These are phyloP conservation scores for Pochonia chlamydosporia DNA, from an alignment of 2,329 filamentous ascomycete genomes.

Conservation along the genomic window DNA sequence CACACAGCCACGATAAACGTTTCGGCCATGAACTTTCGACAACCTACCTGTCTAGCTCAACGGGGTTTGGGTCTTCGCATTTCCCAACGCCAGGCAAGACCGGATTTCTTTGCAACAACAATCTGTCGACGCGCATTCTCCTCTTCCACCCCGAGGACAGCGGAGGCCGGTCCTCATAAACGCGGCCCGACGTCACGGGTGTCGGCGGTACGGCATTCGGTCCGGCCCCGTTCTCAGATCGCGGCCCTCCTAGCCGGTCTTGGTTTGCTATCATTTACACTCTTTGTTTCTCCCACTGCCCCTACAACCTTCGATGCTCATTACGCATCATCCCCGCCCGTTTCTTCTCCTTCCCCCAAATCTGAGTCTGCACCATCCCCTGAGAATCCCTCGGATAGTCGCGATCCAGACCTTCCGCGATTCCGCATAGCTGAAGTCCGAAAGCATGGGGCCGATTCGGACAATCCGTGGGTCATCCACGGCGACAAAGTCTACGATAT, in stretches of 20 bases:
- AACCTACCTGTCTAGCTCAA: constrained; percentile 9
- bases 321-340: constrained; percentile 3
- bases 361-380: constrained; percentile 2
- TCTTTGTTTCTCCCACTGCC: constrained; percentile 2
- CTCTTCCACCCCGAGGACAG: not conserved
- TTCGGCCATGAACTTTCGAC: constrained; percentile 11
- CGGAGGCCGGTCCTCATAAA: not conserved
- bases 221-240: constrained; percentile 7
- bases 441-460: constrained; percentile 45
- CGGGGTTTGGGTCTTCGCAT: constrained; percentile 5
- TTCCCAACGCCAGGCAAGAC: not conserved
- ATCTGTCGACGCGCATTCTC: constrained; percentile 1
- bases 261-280: constrained; percentile 6
- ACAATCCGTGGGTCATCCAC: constrained; percentile 57
- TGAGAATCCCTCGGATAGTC: constrained; percentile 14
- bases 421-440: constrained; percentile 47
- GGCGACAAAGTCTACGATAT: constrained; percentile 64
- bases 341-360: not conserved
- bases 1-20: too few species aligned
- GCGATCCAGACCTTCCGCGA: constrained; percentile 38
- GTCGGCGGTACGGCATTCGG: constrained; percentile 7
- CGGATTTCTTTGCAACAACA: not conserved
- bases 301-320: constrained; percentile 9
- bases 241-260: constrained; percentile 8
- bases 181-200: not conserved